Evolutionary conservation across 495 filamentous ascomycete genomes (phyloP), one percentile per base, ranked within the genome.

Genomic region (Neurospora africana): DNA sequence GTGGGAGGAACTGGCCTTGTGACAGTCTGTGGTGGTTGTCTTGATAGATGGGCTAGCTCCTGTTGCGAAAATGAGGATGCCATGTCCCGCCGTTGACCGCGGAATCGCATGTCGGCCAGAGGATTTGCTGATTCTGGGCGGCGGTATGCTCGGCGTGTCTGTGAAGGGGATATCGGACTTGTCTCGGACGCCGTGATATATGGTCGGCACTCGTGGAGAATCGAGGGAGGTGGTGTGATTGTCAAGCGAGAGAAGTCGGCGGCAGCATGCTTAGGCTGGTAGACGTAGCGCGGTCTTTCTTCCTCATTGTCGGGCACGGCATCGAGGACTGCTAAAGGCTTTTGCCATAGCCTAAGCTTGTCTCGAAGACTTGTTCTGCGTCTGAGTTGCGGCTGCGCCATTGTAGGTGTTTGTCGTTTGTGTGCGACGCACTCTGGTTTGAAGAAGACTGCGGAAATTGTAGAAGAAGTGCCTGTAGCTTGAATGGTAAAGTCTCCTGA

Each of bases 251-350:
- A 75, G 15, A 79, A 80, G 30, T 80, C 78, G 38, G 78, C 53
- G 38, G 78, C 78, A 6, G 78, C 78, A 70, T 80, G 78, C 35
- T 71, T 75, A 21, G 78, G 78, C n/a, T 75, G 44, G 68, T 80
- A 80, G 43, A 74, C 72, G 53, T 74, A 75, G 1, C 72, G 69
- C 0, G 75, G 69, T n/a, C 71, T 73, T 3, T 67, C 27, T 21
- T 75, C 72, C 44, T 78, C 76, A 13, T 36, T 23, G 35, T 65
- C 53, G 53, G 53, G 27, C 11, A 69, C n/a, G 1, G 37, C 9
- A 11, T 75, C 65, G 15, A 70, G 30, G 2, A 67, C 21, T 21
- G 53, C 58, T 11, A 44, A 36, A 15, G 72, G 69, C n/a, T 74
- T 76, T 33, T 75, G 73, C 74, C 76, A 75, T 33, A 70, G 35